phyloP scores from a whole-genome alignment of 225 moss, liverwort and hornwort species.

The Thuidium tamariscinum region DNA sequence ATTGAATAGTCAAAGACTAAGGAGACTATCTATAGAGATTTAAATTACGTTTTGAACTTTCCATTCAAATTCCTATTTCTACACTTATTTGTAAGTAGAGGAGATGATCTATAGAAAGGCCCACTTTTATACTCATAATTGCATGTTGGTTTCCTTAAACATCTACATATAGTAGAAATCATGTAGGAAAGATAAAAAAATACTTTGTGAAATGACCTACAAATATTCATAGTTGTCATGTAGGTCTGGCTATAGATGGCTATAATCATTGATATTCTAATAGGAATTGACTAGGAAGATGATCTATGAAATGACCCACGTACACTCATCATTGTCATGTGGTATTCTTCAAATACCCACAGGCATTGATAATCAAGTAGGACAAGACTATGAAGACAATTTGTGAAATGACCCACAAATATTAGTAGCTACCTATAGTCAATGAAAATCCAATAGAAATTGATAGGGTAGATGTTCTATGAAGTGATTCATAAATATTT shows the following conservation, averaged over 20 bases:
- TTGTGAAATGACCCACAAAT: not conserved
- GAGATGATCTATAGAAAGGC: not conserved
- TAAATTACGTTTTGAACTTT: not conserved
- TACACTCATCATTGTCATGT: not conserved
- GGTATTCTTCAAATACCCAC: fast-evolving
- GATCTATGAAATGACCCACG: not conserved
- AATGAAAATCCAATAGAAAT: too few species aligned
- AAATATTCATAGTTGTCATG: not conserved
- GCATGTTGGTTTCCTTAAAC: not conserved
- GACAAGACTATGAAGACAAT: fast-evolving
- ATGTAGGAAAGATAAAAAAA: not conserved
- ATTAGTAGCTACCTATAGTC: too few species aligned
- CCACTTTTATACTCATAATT: not conserved
- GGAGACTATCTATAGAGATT: fast-evolving
- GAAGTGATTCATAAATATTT: too few species aligned
- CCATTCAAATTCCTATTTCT: not conserved
- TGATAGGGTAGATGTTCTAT: too few species aligned
- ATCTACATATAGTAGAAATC: not conserved
- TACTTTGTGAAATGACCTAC: not conserved
- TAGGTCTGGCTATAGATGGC: too few species aligned
- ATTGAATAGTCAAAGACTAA: not conserved
- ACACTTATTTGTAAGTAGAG: too few species aligned
- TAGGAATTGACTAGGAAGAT: not conserved
- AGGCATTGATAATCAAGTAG: not conserved
- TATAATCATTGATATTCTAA: not conserved